Evolutionary conservation across 805 yeast species (phyloP).

Genomic region (Metschnikowia lachancei): DNA sequence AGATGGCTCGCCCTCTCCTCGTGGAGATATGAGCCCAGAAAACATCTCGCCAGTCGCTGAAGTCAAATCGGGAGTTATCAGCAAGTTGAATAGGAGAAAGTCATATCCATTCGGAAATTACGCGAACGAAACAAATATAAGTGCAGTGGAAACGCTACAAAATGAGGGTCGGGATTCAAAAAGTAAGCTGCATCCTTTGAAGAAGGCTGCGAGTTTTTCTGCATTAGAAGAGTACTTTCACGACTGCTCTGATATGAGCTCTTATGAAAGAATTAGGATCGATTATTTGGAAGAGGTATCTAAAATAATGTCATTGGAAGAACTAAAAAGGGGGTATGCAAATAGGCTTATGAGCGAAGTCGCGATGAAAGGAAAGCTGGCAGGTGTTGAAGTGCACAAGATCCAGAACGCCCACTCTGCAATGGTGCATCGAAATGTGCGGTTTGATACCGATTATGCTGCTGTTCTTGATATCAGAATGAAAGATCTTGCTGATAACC

Average conservation of each 20-base stretch:
- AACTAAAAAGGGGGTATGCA: background rate
- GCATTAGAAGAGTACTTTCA: slow-evolving; percentile 18
- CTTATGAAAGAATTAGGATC: slow-evolving; percentile 10
- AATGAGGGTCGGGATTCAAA: slow-evolving; percentile 2
- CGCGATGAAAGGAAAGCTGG: background rate
- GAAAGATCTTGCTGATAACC: slow-evolving; percentile 30
- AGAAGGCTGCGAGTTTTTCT: slow-evolving; percentile 26
- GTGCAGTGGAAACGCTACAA: slow-evolving; percentile 21
- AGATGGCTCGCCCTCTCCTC: slow-evolving; percentile 1
- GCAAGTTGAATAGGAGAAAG: slow-evolving; percentile 29
- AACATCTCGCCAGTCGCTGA: background rate
- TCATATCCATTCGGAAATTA: slow-evolving; percentile 30
- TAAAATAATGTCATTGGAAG: slow-evolving; percentile 4
- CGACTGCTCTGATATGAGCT: slow-evolving; percentile 1
- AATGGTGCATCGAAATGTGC: slow-evolving; percentile 25
- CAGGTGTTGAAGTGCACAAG: slow-evolving; percentile 30
- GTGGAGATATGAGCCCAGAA: background rate
- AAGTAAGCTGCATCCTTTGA: slow-evolving; percentile 2
- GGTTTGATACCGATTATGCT: slow-evolving; percentile 30
- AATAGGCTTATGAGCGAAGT: background rate
- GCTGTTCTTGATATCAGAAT: slow-evolving; percentile 29
- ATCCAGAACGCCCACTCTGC: slow-evolving; percentile 28
- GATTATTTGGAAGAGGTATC: slow-evolving; percentile 8
- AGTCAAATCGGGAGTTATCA: background rate
- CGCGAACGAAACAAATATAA: slow-evolving; percentile 21